Base-by-base conservation (phyloP, 805 yeast species). In the Diddensiella caesifluorescens region DNA sequence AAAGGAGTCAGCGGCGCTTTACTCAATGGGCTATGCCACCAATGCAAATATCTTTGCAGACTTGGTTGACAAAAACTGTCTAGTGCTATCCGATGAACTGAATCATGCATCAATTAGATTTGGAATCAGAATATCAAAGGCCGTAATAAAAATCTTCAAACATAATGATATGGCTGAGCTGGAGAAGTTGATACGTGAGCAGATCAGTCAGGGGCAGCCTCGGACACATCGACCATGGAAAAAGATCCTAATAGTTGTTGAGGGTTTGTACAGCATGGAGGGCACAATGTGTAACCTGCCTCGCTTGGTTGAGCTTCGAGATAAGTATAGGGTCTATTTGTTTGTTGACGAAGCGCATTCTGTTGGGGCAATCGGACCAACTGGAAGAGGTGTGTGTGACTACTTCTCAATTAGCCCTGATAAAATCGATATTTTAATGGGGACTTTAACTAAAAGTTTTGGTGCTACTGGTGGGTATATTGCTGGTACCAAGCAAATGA, bases 381-480 rank as follows among this genome's bases (percentile, higher is more conserved):
- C 67, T 39, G 98, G 98, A 35, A 80, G 84, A 58, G 99, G 99
- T 58, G 83, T 92, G 27, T 89, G 97, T 68, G 97, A 92, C 58
- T 85, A 86, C 65, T 92, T 84, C 62, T 82, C 81, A 41, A 76
- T 92, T 37, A 74, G 79, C 50, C 90, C 97, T 30, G 60, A 66
- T 9, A 76, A 76, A 33, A 70, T 92, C 44, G 99, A 92, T 65
- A 68, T 92, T 48, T 66, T 92, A 51, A 92, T 92, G 99, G 99
- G 99, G 38, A 92, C 99, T 5, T 75, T 92, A 44, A 94, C 98
- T 39, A 92, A 92, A 65, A 86, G 96, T 1, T 92, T 92, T 62
- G 98, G 99, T 61, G 97, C 98, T 13, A 87, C 97, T 31, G 99
- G 99, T 58, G 99, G 98, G 35, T 92, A 92, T 61, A 69, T 92